These are phyloP conservation scores for Penicillium longicatenatum DNA, from an alignment of 495 filamentous ascomycete genomes.

Conservation along the genomic window DNA sequence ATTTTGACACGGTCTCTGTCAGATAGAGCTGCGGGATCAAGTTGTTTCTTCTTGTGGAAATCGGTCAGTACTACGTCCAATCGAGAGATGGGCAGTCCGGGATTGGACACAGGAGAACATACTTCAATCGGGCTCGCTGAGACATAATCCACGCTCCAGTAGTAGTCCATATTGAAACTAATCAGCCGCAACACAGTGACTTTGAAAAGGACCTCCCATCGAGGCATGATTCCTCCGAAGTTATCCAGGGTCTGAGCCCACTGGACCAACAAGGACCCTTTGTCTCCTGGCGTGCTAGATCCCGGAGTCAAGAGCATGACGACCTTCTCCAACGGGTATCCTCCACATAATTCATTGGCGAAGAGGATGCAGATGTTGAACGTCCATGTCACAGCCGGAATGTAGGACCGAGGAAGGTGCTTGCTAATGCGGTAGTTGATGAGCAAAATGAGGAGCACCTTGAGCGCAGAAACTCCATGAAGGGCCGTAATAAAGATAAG, in stretches of 20 bases:
- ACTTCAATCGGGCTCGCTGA: conserved; percentile 81
- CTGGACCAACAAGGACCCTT: conserved; percentile 42
- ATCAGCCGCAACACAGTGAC: conserved; percentile 91
- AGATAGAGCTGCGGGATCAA: conserved; percentile 80
- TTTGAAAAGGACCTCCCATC: conserved; percentile 97
- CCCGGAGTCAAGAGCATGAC: conserved; percentile 51
- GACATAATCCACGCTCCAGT: conserved; percentile 78
- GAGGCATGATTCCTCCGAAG: conserved; percentile 75
- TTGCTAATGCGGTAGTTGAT: conserved; percentile 81
- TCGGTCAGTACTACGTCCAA: conserved; percentile 49
- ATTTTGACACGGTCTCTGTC: conserved; percentile 82
- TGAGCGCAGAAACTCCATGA: conserved; percentile 82
- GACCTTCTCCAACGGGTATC: conserved; percentile 71
- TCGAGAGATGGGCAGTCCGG: conserved; percentile 3
- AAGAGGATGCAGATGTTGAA: conserved; percentile 90
- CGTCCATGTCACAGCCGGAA: conserved; percentile 82
- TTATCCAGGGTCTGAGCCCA: conserved; percentile 71
- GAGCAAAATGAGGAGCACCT: conserved; percentile 77
- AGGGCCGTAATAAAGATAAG: conserved; percentile 73
- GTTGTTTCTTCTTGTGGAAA: conserved; percentile 92
- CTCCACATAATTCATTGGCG: conserved; percentile 80
- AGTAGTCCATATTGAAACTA: conserved; percentile 96
- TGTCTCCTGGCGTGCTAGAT: conserved; percentile 24
- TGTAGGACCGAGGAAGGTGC: conserved; percentile 60
- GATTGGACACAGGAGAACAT: conserved; percentile 32